phyloP scores from a whole-genome alignment of 306 rosid genomes.

The Pterocarpus macrocarpus region DNA sequence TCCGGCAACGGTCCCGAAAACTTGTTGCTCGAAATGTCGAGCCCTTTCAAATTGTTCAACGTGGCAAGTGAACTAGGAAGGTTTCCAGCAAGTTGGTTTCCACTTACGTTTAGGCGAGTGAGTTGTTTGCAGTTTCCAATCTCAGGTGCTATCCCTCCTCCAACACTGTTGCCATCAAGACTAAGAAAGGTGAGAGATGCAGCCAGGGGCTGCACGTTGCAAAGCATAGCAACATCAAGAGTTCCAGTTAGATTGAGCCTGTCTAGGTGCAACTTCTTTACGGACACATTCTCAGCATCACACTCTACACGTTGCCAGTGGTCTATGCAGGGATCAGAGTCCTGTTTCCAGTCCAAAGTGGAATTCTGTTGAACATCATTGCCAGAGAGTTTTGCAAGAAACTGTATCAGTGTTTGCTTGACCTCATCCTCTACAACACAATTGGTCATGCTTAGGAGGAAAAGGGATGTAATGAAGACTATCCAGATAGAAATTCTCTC shows the following conservation, averaged over 20 bases:
- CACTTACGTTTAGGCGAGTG: conserved; percentile 54
- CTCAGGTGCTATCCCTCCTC: conserved; percentile 59
- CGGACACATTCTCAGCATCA: conserved; percentile 46
- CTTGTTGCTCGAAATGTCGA: conserved; percentile 68
- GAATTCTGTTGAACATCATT: conserved; percentile 37
- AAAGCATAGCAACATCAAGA: conserved; percentile 61
- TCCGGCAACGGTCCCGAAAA: conserved; percentile 67
- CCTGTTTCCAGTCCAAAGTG: conserved; percentile 56
- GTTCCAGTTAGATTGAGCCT: conserved; percentile 58
- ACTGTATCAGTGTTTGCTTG: conserved; percentile 59
- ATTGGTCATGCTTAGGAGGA: conserved; percentile 47
- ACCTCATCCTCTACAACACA: conserved; percentile 62
- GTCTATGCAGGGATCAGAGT: conserved; percentile 75
- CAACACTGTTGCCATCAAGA: conserved; percentile 59
- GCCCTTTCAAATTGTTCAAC: conserved; percentile 56
- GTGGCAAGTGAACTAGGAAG: conserved; percentile 70
- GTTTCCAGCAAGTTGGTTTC: conserved; percentile 65
- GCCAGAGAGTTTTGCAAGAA: conserved; percentile 60
- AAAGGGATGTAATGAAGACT: conserved; percentile 48
- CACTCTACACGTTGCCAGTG: conserved; percentile 68
- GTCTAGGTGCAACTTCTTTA: conserved; percentile 55
- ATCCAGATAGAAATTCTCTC: conserved; percentile 48
- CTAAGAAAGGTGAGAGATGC: conserved; percentile 61
- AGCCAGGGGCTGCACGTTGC: conserved; percentile 60
- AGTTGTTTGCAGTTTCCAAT: conserved; percentile 67